phyloP scores from a whole-genome alignment of 306 rosid genomes.

The Quercus wislizeni region DNA sequence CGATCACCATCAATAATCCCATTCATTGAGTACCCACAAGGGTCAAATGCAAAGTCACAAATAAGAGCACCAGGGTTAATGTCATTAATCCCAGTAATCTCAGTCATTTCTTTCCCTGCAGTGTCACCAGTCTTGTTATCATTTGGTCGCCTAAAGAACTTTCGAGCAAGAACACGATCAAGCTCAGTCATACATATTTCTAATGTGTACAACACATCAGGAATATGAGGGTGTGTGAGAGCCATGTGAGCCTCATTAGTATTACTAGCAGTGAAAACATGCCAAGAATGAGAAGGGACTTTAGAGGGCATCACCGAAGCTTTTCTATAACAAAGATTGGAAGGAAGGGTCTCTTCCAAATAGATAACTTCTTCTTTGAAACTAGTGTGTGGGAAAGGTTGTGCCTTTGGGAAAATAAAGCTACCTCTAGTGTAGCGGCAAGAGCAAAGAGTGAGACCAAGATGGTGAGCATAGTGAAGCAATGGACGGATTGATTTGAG shows the following conservation, averaged over 20 bases:
- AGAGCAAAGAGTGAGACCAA: slow-evolving; percentile 50
- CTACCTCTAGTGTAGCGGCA: slow-evolving; percentile 79
- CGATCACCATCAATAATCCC: slow-evolving; percentile 64
- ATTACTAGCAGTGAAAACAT: slow-evolving; percentile 68
- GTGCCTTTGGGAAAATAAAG: slow-evolving; percentile 79
- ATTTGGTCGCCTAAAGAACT: slow-evolving; percentile 53
- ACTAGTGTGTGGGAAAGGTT: slow-evolving; percentile 80
- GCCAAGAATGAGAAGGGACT: slow-evolving; percentile 74
- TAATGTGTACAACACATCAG: slow-evolving; percentile 50
- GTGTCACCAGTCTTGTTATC: slow-evolving; percentile 59
- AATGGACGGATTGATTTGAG: slow-evolving; percentile 81
- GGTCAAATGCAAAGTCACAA: slow-evolving; percentile 87
- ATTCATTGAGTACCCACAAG: slow-evolving; percentile 96
- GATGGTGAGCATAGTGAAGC: slow-evolving; percentile 49
- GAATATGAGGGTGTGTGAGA: not conserved
- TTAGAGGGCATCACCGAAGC: slow-evolving; percentile 85
- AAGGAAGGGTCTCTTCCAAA: slow-evolving; percentile 57
- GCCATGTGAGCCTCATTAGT: slow-evolving; percentile 7
- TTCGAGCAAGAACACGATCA: slow-evolving; percentile 61
- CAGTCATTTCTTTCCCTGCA: slow-evolving; percentile 87
- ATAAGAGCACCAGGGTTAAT: slow-evolving; percentile 64
- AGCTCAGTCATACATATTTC: slow-evolving; percentile 98
- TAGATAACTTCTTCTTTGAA: slow-evolving; percentile 76
- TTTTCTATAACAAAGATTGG: slow-evolving; percentile 50
- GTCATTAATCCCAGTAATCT: slow-evolving; percentile 59